Evolutionary conservation across 352 stramenopile genomes (phyloP), one percentile per base, ranked within the genome.

Genomic region (Globisporangium rhizosaccharum): DNA sequence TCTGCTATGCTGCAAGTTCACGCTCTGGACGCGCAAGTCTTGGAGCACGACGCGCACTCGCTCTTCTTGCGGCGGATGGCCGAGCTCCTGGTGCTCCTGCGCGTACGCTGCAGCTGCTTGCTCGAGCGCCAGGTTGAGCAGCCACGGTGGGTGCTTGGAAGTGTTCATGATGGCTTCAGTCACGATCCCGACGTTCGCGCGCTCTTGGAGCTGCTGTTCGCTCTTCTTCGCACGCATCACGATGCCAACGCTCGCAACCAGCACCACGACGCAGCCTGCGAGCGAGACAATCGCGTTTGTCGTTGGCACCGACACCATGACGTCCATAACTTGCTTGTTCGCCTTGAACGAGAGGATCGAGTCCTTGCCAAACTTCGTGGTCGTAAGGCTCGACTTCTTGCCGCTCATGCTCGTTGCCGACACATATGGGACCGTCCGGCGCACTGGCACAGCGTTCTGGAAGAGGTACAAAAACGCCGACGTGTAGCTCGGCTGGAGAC

Each of bases 381-480:
- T 2, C 61, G 44, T 6, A 67, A 30, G 1, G 64, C 10, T 23
- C 23, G 23, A 23, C 23, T 23, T 23, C 23, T 23, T 23, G 23
- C 42, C 14, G 14, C 17, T 20, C 42, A n/a, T n/a, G n/a, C n/a
- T n/a, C n/a, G n/a, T n/a, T n/a, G n/a, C n/a, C n/a, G n/a, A n/a
- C n/a, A n/a, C n/a, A n/a, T n/a, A n/a, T n/a, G n/a, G n/a, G n/a
- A n/a, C n/a, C n/a, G n/a, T n/a, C n/a, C n/a, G n/a, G n/a, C n/a
- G n/a, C n/a, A 48, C 42, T 25, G 8, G 1, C 51, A 74, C 50
- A 0, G 49, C 72, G 36, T 71, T 69, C 41, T 82, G 65, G 55
- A 73, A 77, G 14, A 77, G 42, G 28, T 67, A 77, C 54, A 65
- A 77, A 10, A 70, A 59, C 1, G 67, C 70, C 0, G 67, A 49